These are phyloP conservation scores for Hymenoscyphus infarciens DNA, from an alignment of 2,329 filamentous ascomycete species.

Conservation along the genomic window DNA sequence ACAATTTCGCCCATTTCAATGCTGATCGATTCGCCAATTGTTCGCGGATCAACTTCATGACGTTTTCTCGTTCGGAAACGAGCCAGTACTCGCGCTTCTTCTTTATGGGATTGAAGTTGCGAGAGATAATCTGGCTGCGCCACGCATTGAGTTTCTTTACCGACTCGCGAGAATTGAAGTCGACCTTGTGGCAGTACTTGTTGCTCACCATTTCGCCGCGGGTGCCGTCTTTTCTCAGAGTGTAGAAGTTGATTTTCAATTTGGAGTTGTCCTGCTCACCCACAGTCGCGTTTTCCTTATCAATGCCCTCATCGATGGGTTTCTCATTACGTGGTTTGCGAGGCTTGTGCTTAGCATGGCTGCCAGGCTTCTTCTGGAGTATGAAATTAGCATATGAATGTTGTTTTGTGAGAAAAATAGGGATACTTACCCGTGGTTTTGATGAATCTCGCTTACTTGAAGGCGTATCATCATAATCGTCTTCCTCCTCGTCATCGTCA, in stretches of 20 bases:
- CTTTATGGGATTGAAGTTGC: not conserved
- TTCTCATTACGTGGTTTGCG: not conserved
- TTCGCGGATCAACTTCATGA: not conserved
- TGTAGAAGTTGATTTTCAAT: not conserved
- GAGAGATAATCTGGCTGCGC: not conserved
- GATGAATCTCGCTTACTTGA: not conserved
- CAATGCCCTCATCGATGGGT: not conserved
- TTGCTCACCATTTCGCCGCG: not conserved
- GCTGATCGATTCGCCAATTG: not conserved
- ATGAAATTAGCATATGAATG: not conserved
- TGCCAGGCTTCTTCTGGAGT: not conserved
- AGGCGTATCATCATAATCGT: not conserved
- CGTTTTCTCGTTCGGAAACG: not conserved
- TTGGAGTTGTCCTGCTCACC: not conserved
- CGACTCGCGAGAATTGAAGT: not conserved
- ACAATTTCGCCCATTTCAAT: not conserved
- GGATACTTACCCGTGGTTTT: not conserved
- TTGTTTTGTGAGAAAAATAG: not conserved
- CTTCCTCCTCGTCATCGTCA: not conserved
- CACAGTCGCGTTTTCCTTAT: not conserved
- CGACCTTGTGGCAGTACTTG: not conserved
- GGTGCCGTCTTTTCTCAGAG: not conserved
- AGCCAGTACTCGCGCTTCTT: not conserved
- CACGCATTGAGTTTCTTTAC: conserved; percentile 1
- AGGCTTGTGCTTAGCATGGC: not conserved